Percentiles rank a stretch among this genome's conserved stretches.
phyloP scores from a whole-genome alignment of 257 asterid species.

The Orobanche coerulescens region DNA sequence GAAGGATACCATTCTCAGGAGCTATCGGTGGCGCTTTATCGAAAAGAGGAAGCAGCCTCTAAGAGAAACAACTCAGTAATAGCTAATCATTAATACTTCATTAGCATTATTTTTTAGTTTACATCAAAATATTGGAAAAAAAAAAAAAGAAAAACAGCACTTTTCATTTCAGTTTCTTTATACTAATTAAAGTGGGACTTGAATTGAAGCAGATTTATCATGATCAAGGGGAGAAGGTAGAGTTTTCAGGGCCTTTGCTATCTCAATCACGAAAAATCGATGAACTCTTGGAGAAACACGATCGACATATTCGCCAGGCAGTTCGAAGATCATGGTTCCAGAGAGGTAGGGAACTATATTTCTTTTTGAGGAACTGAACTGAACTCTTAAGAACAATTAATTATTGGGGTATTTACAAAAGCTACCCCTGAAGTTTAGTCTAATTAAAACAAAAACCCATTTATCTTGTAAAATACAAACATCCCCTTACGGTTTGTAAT shows the following conservation, averaged over 20 bases:
- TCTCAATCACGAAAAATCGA: conserved; percentile 73
- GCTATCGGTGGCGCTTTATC: conserved; percentile 57
- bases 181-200: conserved; percentile 22
- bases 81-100: background rate
- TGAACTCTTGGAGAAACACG: conserved; percentile 74
- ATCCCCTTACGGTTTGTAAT: too few species aligned
- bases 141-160: background rate
- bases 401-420: background rate
- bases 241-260: conserved; percentile 87
- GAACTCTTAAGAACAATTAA: background rate
- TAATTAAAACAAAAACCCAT: too few species aligned
- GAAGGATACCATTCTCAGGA: conserved; percentile 88
- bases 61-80: conserved; percentile 64
- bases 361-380: too few species aligned
- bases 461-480: too few species aligned
- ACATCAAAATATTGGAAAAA: background rate
- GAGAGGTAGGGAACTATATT: conserved; percentile 44
- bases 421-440: background rate
- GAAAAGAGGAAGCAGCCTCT: conserved; percentile 54
- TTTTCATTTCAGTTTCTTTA: conserved; percentile 7
- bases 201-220: conserved; percentile 50
- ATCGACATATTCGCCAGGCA: conserved; percentile 88
- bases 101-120: background rate
- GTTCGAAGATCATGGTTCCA: conserved; percentile 92
- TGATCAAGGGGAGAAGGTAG: conserved; percentile 83